Conservation (phyloP, 1,284 basidiomycete genomes). For the Trametes polyzona region DNA sequence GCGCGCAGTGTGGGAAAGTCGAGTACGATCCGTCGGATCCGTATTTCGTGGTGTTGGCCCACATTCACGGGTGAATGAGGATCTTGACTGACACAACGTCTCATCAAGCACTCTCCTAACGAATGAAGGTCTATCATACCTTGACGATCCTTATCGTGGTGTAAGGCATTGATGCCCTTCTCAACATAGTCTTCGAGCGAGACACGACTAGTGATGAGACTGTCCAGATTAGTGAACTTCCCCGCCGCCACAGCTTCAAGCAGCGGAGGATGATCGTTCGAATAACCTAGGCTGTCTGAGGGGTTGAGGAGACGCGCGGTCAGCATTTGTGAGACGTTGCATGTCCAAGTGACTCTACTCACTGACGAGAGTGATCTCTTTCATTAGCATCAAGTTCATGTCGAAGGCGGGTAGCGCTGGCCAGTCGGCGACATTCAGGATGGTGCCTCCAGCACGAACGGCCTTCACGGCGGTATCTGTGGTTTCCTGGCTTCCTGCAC, state of each 20-base stretch:
- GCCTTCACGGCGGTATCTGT: slow-evolving; percentile 32
- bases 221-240: slow-evolving; percentile 30
- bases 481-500: slow-evolving; percentile 33
- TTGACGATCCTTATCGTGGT: slow-evolving; percentile 38
- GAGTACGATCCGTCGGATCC: no score
- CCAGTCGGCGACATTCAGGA: slow-evolving; percentile 38
- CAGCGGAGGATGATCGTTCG: slow-evolving; percentile 31
- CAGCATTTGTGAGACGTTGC: neutral
- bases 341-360: neutral
- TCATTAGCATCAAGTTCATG: slow-evolving; percentile 31
- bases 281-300: slow-evolving; percentile 24
- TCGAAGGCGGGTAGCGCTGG: slow-evolving; percentile 28
- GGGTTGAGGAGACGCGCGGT: neutral
- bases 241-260: slow-evolving; percentile 34
- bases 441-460: slow-evolving; percentile 33
- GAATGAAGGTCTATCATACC: slow-evolving; percentile 18
- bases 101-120: no score
- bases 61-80: neutral
- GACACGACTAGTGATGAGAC: slow-evolving; percentile 36
- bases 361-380: slow-evolving; percentile 34
- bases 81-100: neutral
- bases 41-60: no score
- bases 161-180: slow-evolving; percentile 35
- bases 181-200: slow-evolving; percentile 36
- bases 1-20: no score